These are phyloP conservation scores for Staphylotrichum tortipilum DNA, from an alignment of 495 filamentous ascomycete genomes.

Conservation along the genomic window DNA sequence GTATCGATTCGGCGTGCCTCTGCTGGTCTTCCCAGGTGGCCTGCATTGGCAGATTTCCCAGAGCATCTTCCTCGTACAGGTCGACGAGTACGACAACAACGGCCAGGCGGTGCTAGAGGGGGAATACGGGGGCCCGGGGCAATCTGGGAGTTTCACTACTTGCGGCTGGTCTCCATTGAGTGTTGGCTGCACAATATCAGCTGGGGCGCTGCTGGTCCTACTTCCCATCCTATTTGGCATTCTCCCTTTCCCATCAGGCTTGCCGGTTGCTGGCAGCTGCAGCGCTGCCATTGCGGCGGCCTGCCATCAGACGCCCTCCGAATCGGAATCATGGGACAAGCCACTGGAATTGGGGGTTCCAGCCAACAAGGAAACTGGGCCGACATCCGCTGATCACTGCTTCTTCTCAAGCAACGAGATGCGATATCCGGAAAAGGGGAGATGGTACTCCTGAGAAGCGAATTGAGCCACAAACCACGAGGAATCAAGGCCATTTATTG, in stretches of 20 bases:
- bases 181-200: constrained; percentile 20
- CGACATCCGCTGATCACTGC: background rate
- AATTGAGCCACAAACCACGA: too few species aligned
- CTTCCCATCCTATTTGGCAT: constrained; percentile 3
- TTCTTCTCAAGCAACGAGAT: background rate
- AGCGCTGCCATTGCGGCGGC: constrained; percentile 43
- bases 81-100: background rate
- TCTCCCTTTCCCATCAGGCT: constrained; percentile 19
- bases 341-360: constrained; percentile 33
- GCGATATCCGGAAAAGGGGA: background rate
- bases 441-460: too few species aligned
- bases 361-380: background rate
- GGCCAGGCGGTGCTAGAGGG: background rate
- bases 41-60: constrained; percentile 40
- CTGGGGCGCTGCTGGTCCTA: constrained; percentile 19
- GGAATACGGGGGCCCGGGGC: too few species aligned
- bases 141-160: too few species aligned
- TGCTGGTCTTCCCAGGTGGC: constrained; percentile 22
- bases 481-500: too few species aligned
- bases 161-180: constrained; percentile 19
- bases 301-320: constrained; percentile 27
- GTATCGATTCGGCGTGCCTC: constrained; percentile 33
- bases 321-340: constrained; percentile 3
- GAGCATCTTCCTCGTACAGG: constrained; percentile 30
- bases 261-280: constrained; percentile 36